Base-by-base conservation (phyloP, 306 rosid species). In the Medicago arabica region DNA sequence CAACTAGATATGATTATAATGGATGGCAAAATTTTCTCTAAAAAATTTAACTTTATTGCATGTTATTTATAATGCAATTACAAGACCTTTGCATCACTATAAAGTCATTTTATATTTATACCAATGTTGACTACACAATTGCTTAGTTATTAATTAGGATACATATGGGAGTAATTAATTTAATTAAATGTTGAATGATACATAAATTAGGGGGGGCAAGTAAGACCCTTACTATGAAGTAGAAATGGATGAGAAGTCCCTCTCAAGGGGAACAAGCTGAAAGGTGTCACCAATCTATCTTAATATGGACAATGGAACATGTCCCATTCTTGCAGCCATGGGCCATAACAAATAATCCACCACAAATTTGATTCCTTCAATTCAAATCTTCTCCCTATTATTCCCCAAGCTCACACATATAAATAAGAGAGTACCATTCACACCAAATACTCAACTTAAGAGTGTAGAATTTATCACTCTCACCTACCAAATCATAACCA, bases 211-310 rank as follows among this genome's bases (percentile, higher is more conserved):
- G 64, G 44, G 69, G 83, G 75, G 72, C 82, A 85, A 46, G 54
- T 80, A 46, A 66, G 80, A 75, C 60, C 18, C 78, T 78, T 43
- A 46, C 11, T 39, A 13, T 34, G 83, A 9, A 23, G 31, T 28
- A 43, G 25, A 71, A 83, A 86, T 75, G 46, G 88, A 85, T 77
- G 87, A 73, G 39, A 69, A 72, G 89, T 89, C 88, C 11, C 47
- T 50, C 34, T 91, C 89, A 71, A 76, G 89, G 81, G 75, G 72
- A 86, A 82, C 80, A 83, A 67, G 58, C 3, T 71, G 71, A 82
- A 73, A 57, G 82, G 74, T 83, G 83, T 78, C 75, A 69, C 67
- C 69, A 66, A 76, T 72, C 71, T 73, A 75, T 75, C 79, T 76
- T 62, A 64, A 64, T 74, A 17, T 46, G 65, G 75, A 78, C 58